Evolutionary conservation across 1,139 yeast species (phyloP).

Genomic region (Pichia sp.): DNA sequence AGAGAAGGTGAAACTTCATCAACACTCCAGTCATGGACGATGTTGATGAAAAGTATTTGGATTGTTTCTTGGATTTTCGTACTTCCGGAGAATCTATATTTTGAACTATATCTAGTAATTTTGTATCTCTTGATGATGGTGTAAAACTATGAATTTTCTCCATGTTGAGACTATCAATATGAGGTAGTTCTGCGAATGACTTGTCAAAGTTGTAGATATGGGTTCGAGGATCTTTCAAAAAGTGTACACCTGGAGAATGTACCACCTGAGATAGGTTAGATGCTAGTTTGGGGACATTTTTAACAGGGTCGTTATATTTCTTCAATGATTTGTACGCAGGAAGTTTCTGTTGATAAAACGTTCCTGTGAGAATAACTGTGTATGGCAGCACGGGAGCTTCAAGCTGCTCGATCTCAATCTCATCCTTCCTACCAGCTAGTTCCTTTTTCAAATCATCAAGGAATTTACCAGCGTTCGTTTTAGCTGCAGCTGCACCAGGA

Average conservation of each 20-base stretch:
- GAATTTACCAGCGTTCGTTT: too few relatives aligned
- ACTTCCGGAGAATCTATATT: conserved; percentile 21
- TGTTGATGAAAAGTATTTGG: conserved; percentile 64
- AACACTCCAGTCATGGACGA: conserved; percentile 78
- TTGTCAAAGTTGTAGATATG: conserved; percentile 66
- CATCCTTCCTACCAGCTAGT: too few relatives aligned
- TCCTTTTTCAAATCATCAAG: too few relatives aligned
- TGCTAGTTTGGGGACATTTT: conserved; percentile 39
- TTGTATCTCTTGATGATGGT: conserved; percentile 60
- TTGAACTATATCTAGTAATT: conserved; percentile 46
- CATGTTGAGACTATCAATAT: conserved; percentile 64
- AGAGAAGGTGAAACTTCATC: conserved; percentile 61
- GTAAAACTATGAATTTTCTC: conserved; percentile 47
- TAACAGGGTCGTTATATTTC: conserved; percentile 10
- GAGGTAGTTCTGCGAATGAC: conserved; percentile 51
- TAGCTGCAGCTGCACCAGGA: too few relatives aligned
- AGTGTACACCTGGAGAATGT: conserved; percentile 81
- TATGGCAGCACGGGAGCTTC: conserved; percentile 2
- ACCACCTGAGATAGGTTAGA: conserved; percentile 64
- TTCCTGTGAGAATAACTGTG: conserved; percentile 3
- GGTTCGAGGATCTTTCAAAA: conserved; percentile 69
- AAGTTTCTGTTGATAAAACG: not conserved
- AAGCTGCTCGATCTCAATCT: not conserved
- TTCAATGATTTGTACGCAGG: conserved; percentile 17
- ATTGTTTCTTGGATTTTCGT: conserved; percentile 14